Evolutionary conservation across 345 rosid genomes (phyloP).

Genomic region (Eutrema yunnanense): DNA sequence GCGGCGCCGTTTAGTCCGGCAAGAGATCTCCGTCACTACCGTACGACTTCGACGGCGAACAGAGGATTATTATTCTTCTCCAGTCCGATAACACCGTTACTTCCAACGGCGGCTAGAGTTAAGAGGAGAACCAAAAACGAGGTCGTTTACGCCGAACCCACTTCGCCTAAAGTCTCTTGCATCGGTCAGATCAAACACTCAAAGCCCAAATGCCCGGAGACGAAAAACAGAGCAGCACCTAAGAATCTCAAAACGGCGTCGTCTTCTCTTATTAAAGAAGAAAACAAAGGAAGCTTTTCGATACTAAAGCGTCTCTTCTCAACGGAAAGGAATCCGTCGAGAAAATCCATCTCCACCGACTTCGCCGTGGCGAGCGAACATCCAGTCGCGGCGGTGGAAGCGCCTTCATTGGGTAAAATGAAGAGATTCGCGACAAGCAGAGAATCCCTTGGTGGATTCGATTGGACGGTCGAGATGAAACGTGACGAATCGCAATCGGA

Average conservation of each 20-base stretch:
- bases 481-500: conserved; percentile 6
- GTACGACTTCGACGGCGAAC: conserved; percentile 10
- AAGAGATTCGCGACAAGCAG: conserved; percentile 70
- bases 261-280: conserved; percentile 10
- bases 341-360: conserved; percentile 27
- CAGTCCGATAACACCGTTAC: conserved; percentile 44
- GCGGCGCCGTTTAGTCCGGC: conserved; percentile 55
- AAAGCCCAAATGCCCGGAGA: conserved; percentile 22
- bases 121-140: conserved; percentile 32
- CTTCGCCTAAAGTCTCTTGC: conserved; percentile 88
- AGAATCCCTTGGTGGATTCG: conserved; percentile 43
- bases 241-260: conserved; percentile 1
- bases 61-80: conserved; percentile 35
- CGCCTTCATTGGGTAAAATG: conserved; percentile 46
- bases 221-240: conserved; percentile 1
- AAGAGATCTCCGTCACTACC: conserved; percentile 31
- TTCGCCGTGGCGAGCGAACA: background rate
- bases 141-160: conserved; percentile 52
- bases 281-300: conserved; percentile 15
- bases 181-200: conserved; percentile 78
- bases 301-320: conserved; percentile 42
- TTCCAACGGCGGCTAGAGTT: conserved; percentile 47
- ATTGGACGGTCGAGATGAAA: conserved; percentile 56
- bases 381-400: conserved; percentile 24
- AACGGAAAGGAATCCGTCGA: background rate